Base-by-base conservation (phyloP, 257 asterid species). In the Solanum bulbocastanum region DNA sequence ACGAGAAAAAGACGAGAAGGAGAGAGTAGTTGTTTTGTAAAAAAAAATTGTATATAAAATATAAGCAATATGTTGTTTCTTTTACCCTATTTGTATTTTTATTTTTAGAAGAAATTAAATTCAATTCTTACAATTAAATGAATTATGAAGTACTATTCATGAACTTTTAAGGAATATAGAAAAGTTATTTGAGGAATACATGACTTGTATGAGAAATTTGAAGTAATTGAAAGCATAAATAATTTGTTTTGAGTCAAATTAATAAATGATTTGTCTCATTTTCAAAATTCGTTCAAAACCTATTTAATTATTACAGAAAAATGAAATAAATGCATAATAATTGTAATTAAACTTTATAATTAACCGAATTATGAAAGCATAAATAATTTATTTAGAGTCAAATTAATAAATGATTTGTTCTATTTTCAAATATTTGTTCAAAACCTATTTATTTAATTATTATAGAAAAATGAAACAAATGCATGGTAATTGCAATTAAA, bases 1-100 rank as follows among this genome's bases (percentile, higher is more conserved):
- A 88, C 44, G 84, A 90, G 84, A 79, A 84, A 90, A 86, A 81
- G 22, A 86, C 75, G 62, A 85, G 86, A 87, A 78, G 13, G 32
- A 58, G 87, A 85, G 91, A 93, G 91, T 74, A 3, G 90, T 87
- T 90, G 16, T 78, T 78, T 25, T 78, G 37, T 42, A 13, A 12
- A n/a, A 37, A 6, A 46, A 15, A 49, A 42, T 11, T 1, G 30
- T 15, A 22, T 49, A 49, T 49, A 49, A 49, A 49, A 15, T 25
- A 40, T 4, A 79, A 79, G 65, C 39, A 25, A 78, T 79, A 42
- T 42, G 84, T 49, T 12, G n/a, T 5, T n/a, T 75, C 18, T 86
- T 23, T 5, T 52, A 56, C 32, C 20, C 35, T 66, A 66, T n/a
- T 65, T 56, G 49, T 60, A 23, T n/a, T 32, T 30, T 9, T 33